Base-by-base conservation (phyloP, 1,284 basidiomycete species). In the Malassezia slooffiae region DNA sequence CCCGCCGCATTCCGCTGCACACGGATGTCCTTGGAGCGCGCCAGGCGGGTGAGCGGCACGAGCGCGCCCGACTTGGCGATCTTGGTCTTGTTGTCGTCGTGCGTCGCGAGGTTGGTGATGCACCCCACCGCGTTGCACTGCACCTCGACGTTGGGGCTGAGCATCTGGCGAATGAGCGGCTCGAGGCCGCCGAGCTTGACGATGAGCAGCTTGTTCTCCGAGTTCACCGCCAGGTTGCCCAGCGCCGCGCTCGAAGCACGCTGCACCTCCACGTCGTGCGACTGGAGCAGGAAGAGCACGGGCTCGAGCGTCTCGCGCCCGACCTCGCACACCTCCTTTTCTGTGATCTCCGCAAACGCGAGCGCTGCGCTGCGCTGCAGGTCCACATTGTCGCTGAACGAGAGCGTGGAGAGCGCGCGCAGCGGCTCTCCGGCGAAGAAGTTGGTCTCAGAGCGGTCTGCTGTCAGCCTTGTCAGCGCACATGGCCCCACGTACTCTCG, bases 91-190 rank as follows among this genome's bases (percentile, higher is more conserved):
- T 99, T 99, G 71, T 99, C 93, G 67, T 99, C 90, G 73, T 97
- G 91, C 2, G 91, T 97, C 15, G 93, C 93, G 42, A 99, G 77
- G 71, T 99, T 99, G 27, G 93, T 99, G 44, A 99, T 90, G 71
- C 93, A 97, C 27, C 93, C 93, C 27, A 99, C 93, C n/a, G 93
- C 93, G 68, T 99, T 99, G 75, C 93, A 99, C 72, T 97, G 93
- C 2, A 99, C 93, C 71, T 99, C 93, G 30, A 97, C 91, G 68
- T 97, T 99, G 5, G 91, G 90, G 62, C 86, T 90, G 43, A 96
- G 80, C 93, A 99, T 97, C 72, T 97, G 93, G 47, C 90, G 82
- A 67, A 97, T 97, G 61, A 99, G 77, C 41, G 91, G 93, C 70
- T 99, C 93, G 31, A 99, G 79, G 39, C 93, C 93, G 38, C 91